Evolutionary conservation across 2,329 filamentous ascomycete genomes (phyloP).

Genomic region (Aspergillus felis): DNA sequence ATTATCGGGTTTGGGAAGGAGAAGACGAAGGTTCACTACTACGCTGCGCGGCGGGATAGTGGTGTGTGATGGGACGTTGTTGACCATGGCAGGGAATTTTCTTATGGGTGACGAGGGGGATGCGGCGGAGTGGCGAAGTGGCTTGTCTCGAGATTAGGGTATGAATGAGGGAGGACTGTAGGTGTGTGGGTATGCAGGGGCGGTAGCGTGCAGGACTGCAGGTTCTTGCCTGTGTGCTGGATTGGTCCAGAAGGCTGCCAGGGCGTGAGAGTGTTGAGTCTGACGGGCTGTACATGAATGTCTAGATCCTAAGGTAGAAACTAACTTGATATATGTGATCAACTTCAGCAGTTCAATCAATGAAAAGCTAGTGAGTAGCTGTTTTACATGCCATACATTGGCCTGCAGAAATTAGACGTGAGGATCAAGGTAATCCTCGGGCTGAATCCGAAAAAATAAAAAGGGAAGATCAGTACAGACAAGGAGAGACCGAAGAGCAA

Average conservation of each 20-base stretch:
- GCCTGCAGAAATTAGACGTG: background rate
- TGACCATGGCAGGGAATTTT: constrained; percentile 37
- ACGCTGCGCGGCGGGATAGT: constrained; percentile 40
- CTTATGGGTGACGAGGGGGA: constrained; percentile 25
- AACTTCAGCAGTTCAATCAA: background rate
- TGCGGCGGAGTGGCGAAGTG: constrained; percentile 28
- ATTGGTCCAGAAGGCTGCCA: background rate
- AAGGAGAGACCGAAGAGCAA: background rate
- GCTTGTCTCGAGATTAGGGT: constrained; percentile 17
- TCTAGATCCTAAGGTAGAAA: background rate
- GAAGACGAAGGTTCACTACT: constrained; percentile 46
- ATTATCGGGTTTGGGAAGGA: constrained; percentile 40
- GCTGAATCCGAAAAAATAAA: background rate
- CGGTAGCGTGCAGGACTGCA: background rate
- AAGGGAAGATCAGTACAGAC: background rate
- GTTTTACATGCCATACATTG: background rate
- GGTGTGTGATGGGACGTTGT: constrained; percentile 47
- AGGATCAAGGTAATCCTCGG: background rate
- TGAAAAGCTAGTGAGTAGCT: background rate
- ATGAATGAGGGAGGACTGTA: background rate
- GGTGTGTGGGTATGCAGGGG: background rate
- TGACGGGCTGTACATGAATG: background rate
- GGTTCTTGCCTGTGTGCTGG: background rate
- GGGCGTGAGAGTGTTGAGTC: too few species aligned
- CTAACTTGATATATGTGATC: background rate